Conservation (phyloP, 1,139 yeast species). For the Saccharomycopsis hybrid region DNA sequence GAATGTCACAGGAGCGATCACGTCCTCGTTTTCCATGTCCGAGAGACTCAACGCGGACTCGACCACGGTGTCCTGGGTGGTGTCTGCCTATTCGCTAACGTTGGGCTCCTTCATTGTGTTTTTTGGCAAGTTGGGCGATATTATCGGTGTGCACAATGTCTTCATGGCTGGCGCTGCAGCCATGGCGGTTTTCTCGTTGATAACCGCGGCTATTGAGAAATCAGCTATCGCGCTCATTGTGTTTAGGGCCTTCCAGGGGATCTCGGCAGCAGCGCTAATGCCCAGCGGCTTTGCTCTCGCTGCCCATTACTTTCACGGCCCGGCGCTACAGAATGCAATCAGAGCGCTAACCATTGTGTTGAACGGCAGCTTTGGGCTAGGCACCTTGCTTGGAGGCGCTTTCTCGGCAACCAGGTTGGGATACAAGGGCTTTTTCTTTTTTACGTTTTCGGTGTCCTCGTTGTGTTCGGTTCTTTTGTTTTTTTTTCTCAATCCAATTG, state of each 20-base stretch:
- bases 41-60: conserved; percentile 25
- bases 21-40: conserved; percentile 24
- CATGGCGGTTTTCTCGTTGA: conserved; percentile 27
- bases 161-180: conserved; percentile 24
- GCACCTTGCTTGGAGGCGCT: conserved; percentile 33
- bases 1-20: conserved; percentile 28
- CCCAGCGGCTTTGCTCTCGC: conserved; percentile 30
- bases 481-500: conserved; percentile 27
- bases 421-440: conserved; percentile 29
- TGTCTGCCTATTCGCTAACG: conserved; percentile 32
- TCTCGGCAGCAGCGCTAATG: conserved; percentile 31
- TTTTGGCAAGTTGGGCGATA: conserved; percentile 31
- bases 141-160: conserved; percentile 29
- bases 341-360: conserved; percentile 27
- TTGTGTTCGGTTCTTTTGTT: conserved; percentile 22
- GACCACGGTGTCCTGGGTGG: conserved; percentile 29
- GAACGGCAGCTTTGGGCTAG: conserved; percentile 29
- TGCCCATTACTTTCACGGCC: conserved; percentile 29
- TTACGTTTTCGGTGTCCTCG: conserved; percentile 27
- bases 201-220: conserved; percentile 28
- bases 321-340: conserved; percentile 26
- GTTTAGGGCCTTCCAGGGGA: conserved; percentile 34
- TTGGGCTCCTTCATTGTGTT: conserved; percentile 32
- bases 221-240: conserved; percentile 28
- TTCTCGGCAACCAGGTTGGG: conserved; percentile 29